These are phyloP conservation scores for Neonectria magnoliae DNA, from an alignment of 2,329 filamentous ascomycete genomes.

Conservation along the genomic window DNA sequence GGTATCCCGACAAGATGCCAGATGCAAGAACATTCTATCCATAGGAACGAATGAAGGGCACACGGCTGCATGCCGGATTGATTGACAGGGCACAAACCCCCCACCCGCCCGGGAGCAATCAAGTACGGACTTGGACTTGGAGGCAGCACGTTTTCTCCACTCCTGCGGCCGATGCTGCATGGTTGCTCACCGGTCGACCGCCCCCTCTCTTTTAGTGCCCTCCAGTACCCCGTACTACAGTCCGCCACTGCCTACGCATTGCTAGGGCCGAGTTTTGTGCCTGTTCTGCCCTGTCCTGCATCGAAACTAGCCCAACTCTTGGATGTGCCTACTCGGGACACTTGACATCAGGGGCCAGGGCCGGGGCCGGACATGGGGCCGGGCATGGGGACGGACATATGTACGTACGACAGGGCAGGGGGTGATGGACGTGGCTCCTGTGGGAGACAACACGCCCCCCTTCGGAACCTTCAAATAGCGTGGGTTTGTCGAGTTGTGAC, in stretches of 20 bases:
- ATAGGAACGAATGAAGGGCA: conserved; percentile 14
- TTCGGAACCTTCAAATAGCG: conserved; percentile 8
- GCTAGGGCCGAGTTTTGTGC: conserved; percentile 1
- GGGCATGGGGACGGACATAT: conserved; percentile 3
- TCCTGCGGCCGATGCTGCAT: conserved; percentile 38
- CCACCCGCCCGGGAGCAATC: background rate
- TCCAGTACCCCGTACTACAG: conserved; percentile 19
- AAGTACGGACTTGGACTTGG: conserved; percentile 7
- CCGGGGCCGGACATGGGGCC: conserved; percentile 1
- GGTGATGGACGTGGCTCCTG: conserved; percentile 41
- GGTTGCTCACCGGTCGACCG: conserved; percentile 39
- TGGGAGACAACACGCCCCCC: conserved; percentile 35
- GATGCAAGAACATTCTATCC: conserved; percentile 2
- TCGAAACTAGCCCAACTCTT: conserved; percentile 16
- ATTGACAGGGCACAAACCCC: conserved; percentile 28
- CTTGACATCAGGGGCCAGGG: conserved; percentile 24
- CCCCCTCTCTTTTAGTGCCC: conserved; percentile 26
- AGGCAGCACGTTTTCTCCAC: conserved; percentile 27
- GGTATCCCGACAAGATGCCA: conserved; percentile 2
- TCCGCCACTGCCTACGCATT: background rate
- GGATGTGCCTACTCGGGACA: conserved; percentile 18
- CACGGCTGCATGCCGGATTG: conserved; percentile 18
- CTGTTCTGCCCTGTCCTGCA: conserved; percentile 19
- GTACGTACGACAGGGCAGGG: conserved; percentile 27
- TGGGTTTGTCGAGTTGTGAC: conserved; percentile 5